Conservation (phyloP, 75 land plant species). For the Gnetum montanum region DNA sequence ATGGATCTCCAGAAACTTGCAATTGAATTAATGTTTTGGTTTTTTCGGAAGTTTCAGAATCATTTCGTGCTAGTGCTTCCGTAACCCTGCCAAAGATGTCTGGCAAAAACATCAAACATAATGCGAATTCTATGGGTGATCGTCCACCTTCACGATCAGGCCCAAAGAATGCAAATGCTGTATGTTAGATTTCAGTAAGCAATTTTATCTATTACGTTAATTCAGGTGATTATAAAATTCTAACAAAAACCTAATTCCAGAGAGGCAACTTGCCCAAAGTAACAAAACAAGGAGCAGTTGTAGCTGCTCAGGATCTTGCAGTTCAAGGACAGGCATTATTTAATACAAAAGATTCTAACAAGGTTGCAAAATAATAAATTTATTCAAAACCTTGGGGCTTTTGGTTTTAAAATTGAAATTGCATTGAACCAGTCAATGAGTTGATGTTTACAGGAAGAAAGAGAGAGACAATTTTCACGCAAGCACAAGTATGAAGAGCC, state of each 20-base stretch:
- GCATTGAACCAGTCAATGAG: too few species aligned
- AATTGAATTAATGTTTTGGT: too few species aligned
- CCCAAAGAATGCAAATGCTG: not conserved
- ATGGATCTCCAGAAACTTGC: too few species aligned
- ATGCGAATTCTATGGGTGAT: constrained; percentile 19
- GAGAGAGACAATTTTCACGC: constrained; percentile 74
- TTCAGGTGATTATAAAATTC: not conserved
- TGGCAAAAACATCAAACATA: constrained; percentile 31
- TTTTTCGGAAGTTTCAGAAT: constrained; percentile 29
- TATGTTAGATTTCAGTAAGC: not conserved
- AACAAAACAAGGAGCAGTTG: constrained; percentile 42
- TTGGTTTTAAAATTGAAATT: not conserved
- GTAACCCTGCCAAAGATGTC: too few species aligned
- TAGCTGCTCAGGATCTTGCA: constrained; percentile 69
- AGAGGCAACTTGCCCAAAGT: constrained; percentile 36
- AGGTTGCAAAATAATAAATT: constrained; percentile 41
- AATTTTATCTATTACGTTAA: not conserved
- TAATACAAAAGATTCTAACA: constrained; percentile 83
- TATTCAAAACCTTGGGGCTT: constrained; percentile 1
- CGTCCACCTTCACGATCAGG: constrained; percentile 16
- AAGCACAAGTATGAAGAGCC: constrained; percentile 90
- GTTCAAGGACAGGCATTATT: constrained; percentile 87
- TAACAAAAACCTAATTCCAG: constrained; percentile 12
- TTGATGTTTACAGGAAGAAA: constrained; percentile 56
- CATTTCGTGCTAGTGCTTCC: constrained; percentile 8